Evolutionary conservation across 73 alveolate genomes (phyloP).

Genomic region (Symbiodinium natans): DNA sequence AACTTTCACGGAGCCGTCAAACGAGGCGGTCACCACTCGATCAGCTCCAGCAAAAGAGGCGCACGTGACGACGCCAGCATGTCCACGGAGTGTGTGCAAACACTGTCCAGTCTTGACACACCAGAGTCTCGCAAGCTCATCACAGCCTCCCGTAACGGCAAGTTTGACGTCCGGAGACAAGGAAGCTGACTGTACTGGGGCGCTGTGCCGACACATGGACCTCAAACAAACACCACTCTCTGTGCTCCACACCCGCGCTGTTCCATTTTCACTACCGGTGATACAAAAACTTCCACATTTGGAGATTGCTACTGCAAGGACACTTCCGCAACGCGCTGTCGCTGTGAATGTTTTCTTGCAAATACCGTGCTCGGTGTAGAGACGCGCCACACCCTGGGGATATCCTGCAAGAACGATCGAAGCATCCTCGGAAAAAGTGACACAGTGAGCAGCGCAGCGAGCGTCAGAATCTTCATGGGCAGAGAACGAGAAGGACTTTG

Average conservation of each 20-base stretch:
- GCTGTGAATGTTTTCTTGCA: neutral
- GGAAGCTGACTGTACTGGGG: constrained; percentile 18
- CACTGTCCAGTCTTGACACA: constrained; percentile 20
- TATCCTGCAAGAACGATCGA: constrained; percentile 38
- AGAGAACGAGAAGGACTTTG: neutral
- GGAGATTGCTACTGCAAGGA: constrained; percentile 25
- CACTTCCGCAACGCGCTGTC: constrained; percentile 30
- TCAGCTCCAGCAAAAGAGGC: constrained; percentile 43
- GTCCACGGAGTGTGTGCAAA: constrained; percentile 38
- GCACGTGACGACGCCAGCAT: constrained; percentile 33
- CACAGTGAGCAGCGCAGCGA: neutral
- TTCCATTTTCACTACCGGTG: constrained; percentile 60
- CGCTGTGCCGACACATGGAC: constrained; percentile 46
- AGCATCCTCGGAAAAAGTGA: neutral
- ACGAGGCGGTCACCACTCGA: constrained; percentile 65
- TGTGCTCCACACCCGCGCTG: constrained; percentile 60
- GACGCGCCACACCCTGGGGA: constrained; percentile 60
- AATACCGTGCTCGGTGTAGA: neutral
- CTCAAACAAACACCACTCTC: constrained; percentile 18
- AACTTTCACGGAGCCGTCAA: constrained; percentile 57
- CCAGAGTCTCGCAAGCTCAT: constrained; percentile 63
- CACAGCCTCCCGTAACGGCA: constrained; percentile 56
- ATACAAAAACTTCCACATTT: constrained; percentile 29
- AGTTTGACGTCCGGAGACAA: neutral
- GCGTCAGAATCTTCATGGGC: no score